Percentiles rank a stretch among this genome's conserved stretches.
Evolutionary conservation across 1,284 basidiomycete species (phyloP).

Genomic region (Naganishia albida): DNA sequence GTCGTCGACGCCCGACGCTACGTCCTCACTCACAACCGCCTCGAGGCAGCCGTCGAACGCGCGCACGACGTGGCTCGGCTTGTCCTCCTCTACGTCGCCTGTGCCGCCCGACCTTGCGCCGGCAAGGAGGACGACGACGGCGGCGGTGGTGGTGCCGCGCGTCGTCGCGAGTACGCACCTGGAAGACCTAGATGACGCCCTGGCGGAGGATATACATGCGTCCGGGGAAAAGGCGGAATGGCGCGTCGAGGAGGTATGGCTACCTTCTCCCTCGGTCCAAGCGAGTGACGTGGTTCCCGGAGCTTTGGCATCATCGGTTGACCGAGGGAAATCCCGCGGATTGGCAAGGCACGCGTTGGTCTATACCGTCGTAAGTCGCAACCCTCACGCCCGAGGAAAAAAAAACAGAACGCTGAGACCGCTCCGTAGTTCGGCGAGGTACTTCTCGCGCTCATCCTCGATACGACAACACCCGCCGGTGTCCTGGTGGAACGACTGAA

Average conservation of each 20-base stretch:
- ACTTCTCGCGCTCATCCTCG: background rate
- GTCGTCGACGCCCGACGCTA: background rate
- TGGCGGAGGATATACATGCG: background rate
- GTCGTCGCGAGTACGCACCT: background rate
- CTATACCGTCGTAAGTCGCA: slow-evolving; percentile 7
- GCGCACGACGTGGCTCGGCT: too few species aligned
- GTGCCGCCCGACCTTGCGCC: too few species aligned
- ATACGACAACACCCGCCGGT: background rate
- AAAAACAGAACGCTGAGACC: background rate
- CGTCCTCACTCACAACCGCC: too few species aligned
- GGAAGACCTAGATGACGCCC: background rate
- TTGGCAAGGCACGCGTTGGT: slow-evolving; percentile 3
- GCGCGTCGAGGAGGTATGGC: background rate
- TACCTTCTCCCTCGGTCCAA: background rate
- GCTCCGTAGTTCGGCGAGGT: background rate
- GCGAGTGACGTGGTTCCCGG: background rate
- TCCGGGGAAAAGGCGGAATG: background rate
- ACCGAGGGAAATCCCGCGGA: background rate
- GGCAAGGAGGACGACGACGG: too few species aligned
- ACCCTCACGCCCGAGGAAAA: background rate
- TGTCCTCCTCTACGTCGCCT: too few species aligned
- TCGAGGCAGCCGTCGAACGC: too few species aligned
- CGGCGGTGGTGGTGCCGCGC: too few species aligned
- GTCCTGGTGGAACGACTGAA: background rate
- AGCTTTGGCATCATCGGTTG: background rate